Conservation (phyloP, 805 yeast genomes). For the Starmerella sp. region DNA sequence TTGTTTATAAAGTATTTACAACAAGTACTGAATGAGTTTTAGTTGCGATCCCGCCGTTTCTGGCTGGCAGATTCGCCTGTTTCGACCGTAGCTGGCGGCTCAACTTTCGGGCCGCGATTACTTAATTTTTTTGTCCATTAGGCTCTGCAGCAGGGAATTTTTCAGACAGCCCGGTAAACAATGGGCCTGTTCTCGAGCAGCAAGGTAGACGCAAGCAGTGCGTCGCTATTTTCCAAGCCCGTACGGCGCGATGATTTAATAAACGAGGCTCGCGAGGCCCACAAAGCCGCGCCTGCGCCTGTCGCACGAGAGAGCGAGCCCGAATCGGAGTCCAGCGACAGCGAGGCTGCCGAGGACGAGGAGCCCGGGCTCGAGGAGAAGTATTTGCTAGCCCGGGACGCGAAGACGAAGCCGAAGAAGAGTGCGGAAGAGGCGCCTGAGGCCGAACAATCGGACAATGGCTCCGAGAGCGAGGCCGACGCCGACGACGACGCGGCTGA, state of each 20-base stretch:
- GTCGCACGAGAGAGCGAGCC: background rate
- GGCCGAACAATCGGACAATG: background rate
- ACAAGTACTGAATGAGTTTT: background rate
- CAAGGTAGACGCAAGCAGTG: constrained; percentile 4
- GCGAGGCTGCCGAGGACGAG: background rate
- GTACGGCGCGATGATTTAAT: constrained; percentile 8
- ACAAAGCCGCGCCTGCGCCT: background rate
- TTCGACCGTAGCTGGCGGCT: no score
- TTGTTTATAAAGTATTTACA: background rate
- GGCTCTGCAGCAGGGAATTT: background rate
- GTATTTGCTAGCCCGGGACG: background rate
- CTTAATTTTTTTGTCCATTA: background rate
- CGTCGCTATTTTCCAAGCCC: constrained; percentile 9
- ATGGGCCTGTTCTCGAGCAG: constrained; percentile 18
- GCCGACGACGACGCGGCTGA: constrained; percentile 19
- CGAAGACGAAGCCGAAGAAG: background rate
- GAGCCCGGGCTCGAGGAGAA: background rate
- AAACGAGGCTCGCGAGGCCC: background rate
- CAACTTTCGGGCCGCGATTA: background rate
- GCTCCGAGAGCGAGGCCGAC: constrained; percentile 20
- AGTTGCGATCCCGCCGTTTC: no score
- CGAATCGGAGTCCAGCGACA: background rate
- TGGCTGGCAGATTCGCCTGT: no score
- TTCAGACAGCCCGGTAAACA: background rate
- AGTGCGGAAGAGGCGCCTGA: background rate